Base-by-base conservation (phyloP, 2,329 filamentous ascomycete genomes). In the Penicillium palitans region DNA sequence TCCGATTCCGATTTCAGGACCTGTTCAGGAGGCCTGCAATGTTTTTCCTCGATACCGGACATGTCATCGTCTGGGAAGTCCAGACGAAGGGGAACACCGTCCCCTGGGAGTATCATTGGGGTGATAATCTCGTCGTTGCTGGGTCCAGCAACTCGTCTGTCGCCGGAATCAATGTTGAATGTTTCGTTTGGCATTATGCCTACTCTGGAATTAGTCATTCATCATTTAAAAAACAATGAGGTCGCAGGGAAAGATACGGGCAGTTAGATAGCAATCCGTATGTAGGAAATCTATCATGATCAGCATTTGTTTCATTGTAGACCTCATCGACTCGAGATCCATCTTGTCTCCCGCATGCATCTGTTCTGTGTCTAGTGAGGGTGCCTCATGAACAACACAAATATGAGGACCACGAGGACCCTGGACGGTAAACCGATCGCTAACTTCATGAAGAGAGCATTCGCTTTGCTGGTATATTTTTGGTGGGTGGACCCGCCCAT, bases 321-420 rank as follows among this genome's bases (percentile, higher is more conserved):
- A 45, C n/a, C 25, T 44, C 9, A 45, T 31, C 9, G 39, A 27
- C 8, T 45, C 40, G n/a, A 57, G 21, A 29, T 37, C 25, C 24
- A 45, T 3, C 25, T 57, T 52, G 8, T 57, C 47, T 12, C 40
- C 54, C 2, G 15, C 3, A 13, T 45, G 40, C 17, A 45, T 9
- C n/a, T 57, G 39, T 15, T 17, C 13, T 15, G 25, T 13, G 9
- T 45, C 40, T 4, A 57, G 13, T 4, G 21, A 3, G 6, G 54
- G 47, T 9, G 49, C 55, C 35, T 67, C 56, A 41, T 68, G 64
- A 42, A 70, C 67, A 46, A 70, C 63, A 35, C 66, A 69, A 10
- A 63, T 46, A 52, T 65, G 60, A 24, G 25, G 44, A 12, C 65
- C 65, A 24, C 59, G 48, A 19, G 65, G 63, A 6, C 66, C 64